phyloP scores from a whole-genome alignment of 768 basidiomycete species.

The Coprinopsis cinerea region DNA sequence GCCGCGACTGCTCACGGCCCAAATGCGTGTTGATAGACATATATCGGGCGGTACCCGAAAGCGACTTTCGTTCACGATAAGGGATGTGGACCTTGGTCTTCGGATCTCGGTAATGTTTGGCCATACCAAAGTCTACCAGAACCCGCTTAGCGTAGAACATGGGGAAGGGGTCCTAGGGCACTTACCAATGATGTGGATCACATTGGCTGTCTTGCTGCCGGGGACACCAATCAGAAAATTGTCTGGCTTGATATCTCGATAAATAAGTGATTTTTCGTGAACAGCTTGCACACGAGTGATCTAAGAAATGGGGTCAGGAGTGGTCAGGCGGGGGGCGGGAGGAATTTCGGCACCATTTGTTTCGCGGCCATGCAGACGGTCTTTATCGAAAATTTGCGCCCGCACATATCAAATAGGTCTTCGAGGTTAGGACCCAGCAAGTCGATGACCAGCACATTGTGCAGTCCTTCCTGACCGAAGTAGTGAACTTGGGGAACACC shows the following conservation, averaged over 20 bases:
- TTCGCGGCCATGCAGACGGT: conserved; percentile 99
- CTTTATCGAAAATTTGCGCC: conserved; percentile 96
- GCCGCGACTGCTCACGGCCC: conserved; percentile 88
- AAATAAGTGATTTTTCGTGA: conserved; percentile 97
- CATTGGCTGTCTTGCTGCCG: conserved; percentile 84
- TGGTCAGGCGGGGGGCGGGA: neutral
- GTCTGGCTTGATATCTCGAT: conserved; percentile 98
- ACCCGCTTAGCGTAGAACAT: conserved; percentile 10
- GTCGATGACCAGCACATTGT: conserved; percentile 94
- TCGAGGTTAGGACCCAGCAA: conserved; percentile 96
- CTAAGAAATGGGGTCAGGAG: conserved; percentile 38
- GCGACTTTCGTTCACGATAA: conserved; percentile 96
- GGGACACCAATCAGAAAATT: conserved; percentile 98
- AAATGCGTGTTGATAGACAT: conserved; percentile 99
- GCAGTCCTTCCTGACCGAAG: conserved; percentile 97
- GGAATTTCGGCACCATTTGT: conserved; percentile 71
- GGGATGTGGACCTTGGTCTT: conserved; percentile 98
- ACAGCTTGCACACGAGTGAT: conserved; percentile 95
- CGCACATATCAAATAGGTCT: conserved; percentile 98
- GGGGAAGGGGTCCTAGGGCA: conserved; percentile 22
- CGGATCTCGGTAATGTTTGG: conserved; percentile 97
- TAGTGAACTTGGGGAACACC: conserved; percentile 98
- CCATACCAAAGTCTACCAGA: conserved; percentile 91
- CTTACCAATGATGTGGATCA: conserved; percentile 83
- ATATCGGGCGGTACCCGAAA: conserved; percentile 95